Percentiles rank a stretch among this genome's conserved stretches.
These are phyloP conservation scores for Pluteus cervinus DNA, from an alignment of 768 basidiomycete species.

Conservation along the genomic window DNA sequence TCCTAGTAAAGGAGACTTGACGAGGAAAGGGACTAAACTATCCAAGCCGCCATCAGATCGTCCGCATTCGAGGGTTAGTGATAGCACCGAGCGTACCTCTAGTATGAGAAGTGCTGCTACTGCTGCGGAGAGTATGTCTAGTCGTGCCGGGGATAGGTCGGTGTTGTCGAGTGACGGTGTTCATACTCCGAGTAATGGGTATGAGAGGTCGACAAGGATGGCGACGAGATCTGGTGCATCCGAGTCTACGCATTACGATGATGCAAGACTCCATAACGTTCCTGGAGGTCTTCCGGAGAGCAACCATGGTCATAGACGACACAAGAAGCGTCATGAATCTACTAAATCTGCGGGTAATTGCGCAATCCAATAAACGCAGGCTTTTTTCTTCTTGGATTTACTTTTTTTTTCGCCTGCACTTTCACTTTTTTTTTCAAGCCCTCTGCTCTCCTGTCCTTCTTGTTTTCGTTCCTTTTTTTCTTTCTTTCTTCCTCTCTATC, in stretches of 20 bases:
- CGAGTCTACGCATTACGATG: background rate
- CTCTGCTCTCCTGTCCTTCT: slow-evolving; percentile 12
- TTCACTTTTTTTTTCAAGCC: slow-evolving; percentile 4
- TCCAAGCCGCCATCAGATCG: too few species aligned
- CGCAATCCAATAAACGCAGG: slow-evolving; percentile 35
- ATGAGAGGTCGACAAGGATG: slow-evolving; percentile 24
- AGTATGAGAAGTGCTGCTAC: slow-evolving; percentile 57
- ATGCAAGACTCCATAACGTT: slow-evolving; percentile 11
- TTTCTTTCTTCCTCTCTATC: slow-evolving; percentile 5
- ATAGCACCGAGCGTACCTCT: slow-evolving; percentile 48
- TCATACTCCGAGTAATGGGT: slow-evolving; percentile 1
- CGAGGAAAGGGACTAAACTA: too few species aligned
- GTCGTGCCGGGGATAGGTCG: slow-evolving; percentile 22
- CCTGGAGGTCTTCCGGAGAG: slow-evolving; percentile 30
- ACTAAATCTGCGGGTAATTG: slow-evolving; percentile 38
- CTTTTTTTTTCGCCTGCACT: background rate
- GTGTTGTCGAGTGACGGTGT: too few species aligned
- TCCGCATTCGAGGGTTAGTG: slow-evolving; percentile 55
- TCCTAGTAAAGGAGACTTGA: too few species aligned
- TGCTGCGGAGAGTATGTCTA: slow-evolving; percentile 36
- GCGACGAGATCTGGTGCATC: slow-evolving; percentile 22
- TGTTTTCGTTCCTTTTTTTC: slow-evolving; percentile 10
- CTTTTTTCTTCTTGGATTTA: slow-evolving; percentile 5
- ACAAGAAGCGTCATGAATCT: slow-evolving; percentile 33
- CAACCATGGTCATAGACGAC: too few species aligned